These are phyloP conservation scores for Diaporthe longicolla DNA, from an alignment of 2,329 filamentous ascomycete genomes.

Conservation along the genomic window DNA sequence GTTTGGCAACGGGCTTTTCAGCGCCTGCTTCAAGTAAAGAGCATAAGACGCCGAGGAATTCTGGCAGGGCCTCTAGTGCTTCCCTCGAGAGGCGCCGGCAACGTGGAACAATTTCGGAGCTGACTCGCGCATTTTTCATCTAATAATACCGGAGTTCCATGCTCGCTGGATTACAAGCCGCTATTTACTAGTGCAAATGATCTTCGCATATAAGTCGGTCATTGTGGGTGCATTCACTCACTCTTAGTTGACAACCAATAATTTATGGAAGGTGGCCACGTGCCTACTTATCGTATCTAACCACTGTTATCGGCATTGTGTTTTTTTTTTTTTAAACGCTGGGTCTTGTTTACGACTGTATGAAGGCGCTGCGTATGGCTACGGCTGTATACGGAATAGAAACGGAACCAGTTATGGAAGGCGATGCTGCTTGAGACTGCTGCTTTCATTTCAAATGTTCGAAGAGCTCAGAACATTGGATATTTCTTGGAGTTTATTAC, in stretches of 20 bases:
- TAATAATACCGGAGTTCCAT: background rate
- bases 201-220: no score
- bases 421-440: background rate
- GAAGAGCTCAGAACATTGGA: background rate
- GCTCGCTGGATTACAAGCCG: background rate
- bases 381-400: no score
- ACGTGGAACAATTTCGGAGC: background rate
- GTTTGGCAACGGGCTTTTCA: no score
- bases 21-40: background rate
- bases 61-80: background rate
- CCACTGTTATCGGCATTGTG: no score
- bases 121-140: background rate
- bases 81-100: background rate
- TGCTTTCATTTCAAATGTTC: background rate
- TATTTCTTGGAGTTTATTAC: background rate
- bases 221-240: background rate
- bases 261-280: background rate
- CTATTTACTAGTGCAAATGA: no score
- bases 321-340: no score
- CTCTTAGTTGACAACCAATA: background rate
- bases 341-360: no score
- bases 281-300: no score
- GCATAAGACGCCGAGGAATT: background rate
- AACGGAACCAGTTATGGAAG: no score
- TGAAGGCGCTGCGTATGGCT: no score